These are phyloP conservation scores for Penicillium verhagenii DNA, from an alignment of 495 filamentous ascomycete genomes.

Conservation along the genomic window DNA sequence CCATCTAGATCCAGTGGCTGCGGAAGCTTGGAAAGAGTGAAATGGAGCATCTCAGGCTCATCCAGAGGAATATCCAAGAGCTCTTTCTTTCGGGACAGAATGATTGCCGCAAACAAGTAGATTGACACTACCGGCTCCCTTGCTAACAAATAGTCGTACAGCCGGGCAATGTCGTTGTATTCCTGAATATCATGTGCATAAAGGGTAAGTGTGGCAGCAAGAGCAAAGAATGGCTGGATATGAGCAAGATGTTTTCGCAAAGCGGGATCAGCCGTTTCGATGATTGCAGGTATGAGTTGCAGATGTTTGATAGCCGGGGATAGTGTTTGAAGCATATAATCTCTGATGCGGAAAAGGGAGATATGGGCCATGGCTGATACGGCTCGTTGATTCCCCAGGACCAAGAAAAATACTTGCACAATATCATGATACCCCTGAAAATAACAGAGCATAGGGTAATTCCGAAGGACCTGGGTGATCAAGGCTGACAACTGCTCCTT, in stretches of 20 bases:
- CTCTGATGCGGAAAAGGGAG: conserved; percentile 84
- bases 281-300: conserved; percentile 76
- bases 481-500: conserved; percentile 72
- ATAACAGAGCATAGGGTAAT: conserved; percentile 85
- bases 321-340: conserved; percentile 96
- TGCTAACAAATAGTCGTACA: conserved; percentile 90
- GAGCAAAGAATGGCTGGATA: conserved; percentile 86
- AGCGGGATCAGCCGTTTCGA: conserved; percentile 63
- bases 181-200: conserved; percentile 95
- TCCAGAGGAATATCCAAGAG: conserved; percentile 77
- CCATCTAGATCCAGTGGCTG: conserved; percentile 78
- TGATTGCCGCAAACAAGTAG: conserved; percentile 88
- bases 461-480: conserved; percentile 72
- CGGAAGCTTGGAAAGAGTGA: conserved; percentile 82
- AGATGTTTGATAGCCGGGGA: conserved; percentile 78
- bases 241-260: conserved; percentile 70
- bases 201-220: conserved; percentile 85
- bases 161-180: conserved; percentile 78
- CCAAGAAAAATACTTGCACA: conserved; percentile 90
- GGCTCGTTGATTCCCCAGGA: conserved; percentile 61
- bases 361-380: conserved; percentile 67
- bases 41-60: conserved; percentile 94
- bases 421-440: conserved; percentile 99
- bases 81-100: conserved; percentile 74
- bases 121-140: conserved; percentile 79